Percentiles rank a stretch among this genome's conserved stretches.
These are phyloP conservation scores for Baorangia bicolor DNA, from an alignment of 768 basidiomycete species.

Conservation along the genomic window DNA sequence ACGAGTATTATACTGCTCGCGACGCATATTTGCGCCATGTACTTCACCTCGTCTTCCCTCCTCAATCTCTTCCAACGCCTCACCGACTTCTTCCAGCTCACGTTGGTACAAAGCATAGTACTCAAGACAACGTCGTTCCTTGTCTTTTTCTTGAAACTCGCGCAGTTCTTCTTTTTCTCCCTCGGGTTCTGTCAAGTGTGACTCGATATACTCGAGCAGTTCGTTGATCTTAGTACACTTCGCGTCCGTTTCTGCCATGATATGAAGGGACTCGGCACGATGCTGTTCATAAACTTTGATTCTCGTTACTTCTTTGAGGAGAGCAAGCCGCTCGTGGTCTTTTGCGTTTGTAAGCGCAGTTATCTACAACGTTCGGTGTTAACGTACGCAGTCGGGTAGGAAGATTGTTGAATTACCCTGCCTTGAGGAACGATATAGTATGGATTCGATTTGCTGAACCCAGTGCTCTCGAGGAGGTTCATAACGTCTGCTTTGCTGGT, in stretches of 20 bases:
- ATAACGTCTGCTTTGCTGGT: constrained; percentile 96
- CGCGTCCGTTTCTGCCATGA: constrained; percentile 95
- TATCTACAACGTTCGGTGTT: constrained; percentile 52
- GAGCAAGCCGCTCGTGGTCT: constrained; percentile 86
- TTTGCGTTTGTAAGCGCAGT: constrained; percentile 96
- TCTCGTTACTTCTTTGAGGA: constrained; percentile 98
- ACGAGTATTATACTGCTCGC: constrained; percentile 78
- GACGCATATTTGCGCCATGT: constrained; percentile 77
- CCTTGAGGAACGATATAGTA: constrained; percentile 99
- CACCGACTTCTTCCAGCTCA: constrained; percentile 86
- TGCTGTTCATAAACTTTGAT: constrained; percentile 98
- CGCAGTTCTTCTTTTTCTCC: constrained; percentile 98
- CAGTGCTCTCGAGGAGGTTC: constrained; percentile 94
- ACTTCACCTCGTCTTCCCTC: constrained; percentile 81
- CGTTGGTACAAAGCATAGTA: constrained; percentile 92
- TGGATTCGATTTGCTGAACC: constrained; percentile 97
- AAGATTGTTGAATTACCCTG: constrained; percentile 53
- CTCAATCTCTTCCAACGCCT: constrained; percentile 81
- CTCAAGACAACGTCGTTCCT: constrained; percentile 90
- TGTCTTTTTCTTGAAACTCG: constrained; percentile 95
- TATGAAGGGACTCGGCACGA: constrained; percentile 85
- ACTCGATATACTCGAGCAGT: constrained; percentile 86
- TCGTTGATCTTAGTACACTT: constrained; percentile 92
- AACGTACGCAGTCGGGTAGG: constrained; percentile 1
- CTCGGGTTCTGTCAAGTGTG: constrained; percentile 86